phyloP scores from a whole-genome alignment of 2,329 filamentous ascomycete genomes.

The Dichotomopilus funicola region DNA sequence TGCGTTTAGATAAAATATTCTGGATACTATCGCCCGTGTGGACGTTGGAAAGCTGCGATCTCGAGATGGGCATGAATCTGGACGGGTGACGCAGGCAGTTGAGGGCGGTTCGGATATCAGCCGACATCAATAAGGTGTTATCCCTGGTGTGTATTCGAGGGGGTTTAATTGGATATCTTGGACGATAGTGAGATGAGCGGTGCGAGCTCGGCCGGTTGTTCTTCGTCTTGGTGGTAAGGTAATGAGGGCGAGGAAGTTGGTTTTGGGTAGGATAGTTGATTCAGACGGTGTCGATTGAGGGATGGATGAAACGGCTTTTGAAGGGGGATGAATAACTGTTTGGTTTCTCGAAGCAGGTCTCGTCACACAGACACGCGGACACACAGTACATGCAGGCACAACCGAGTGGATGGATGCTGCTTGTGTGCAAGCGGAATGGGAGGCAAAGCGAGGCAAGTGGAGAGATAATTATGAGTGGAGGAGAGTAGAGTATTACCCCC shows the following conservation, averaged over 20 bases:
- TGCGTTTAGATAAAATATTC: slow-evolving; percentile 38
- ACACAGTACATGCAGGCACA: not conserved
- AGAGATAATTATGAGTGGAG: not conserved
- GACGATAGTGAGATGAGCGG: too few species aligned
- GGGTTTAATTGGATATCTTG: not conserved
- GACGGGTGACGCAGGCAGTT: slow-evolving; percentile 51
- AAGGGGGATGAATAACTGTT: not conserved
- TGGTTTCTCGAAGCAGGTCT: not conserved
- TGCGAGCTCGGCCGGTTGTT: too few species aligned
- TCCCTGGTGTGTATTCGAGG: slow-evolving; percentile 6
- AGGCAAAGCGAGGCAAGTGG: slow-evolving; percentile 11
- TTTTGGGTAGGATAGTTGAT: not conserved
- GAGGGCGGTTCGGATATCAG: slow-evolving; percentile 50
- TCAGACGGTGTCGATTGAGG: not conserved
- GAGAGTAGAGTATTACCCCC: too few species aligned
- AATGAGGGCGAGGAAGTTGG: too few species aligned
- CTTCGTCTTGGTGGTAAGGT: too few species aligned
- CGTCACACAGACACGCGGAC: slow-evolving; percentile 4
- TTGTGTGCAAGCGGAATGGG: slow-evolving; percentile 6
- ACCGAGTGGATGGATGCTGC: not conserved
- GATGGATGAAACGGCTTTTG: slow-evolving; percentile 2
- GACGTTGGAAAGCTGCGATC: slow-evolving; percentile 47
- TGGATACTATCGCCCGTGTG: slow-evolving; percentile 53
- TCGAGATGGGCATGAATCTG: slow-evolving; percentile 52
- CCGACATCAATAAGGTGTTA: slow-evolving; percentile 51